Conservation (phyloP, 1,139 yeast genomes). For the Pichia sorboxylosa region DNA sequence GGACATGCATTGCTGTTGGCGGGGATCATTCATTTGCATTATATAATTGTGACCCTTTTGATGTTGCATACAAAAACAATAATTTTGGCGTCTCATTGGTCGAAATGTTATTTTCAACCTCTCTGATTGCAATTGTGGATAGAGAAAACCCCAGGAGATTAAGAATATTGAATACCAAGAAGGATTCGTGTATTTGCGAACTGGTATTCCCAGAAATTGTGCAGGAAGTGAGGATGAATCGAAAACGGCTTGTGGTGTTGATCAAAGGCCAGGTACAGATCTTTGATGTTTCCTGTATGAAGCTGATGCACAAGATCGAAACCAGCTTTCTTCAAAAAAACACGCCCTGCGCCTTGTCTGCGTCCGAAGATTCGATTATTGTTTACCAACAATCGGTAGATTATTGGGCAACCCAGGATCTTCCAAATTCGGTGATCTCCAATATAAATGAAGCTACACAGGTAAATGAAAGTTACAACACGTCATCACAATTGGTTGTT, state of each 20-base stretch:
- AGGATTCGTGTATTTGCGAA: conserved; percentile 50
- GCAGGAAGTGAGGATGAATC: conserved; percentile 65
- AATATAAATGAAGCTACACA: not conserved
- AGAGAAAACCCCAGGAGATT: conserved; percentile 36
- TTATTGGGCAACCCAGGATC: not conserved
- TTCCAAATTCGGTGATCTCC: not conserved
- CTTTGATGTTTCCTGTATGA: conserved; percentile 83
- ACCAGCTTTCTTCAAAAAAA: not conserved
- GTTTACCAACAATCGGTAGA: conserved; percentile 25
- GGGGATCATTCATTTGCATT: conserved; percentile 30
- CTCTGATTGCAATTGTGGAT: conserved; percentile 65
- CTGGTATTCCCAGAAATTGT: conserved; percentile 81
- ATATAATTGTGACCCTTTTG: conserved; percentile 84
- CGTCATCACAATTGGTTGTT: no score
- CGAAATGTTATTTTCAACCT: conserved; percentile 87
- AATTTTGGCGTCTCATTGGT: conserved; percentile 60
- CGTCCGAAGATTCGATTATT: conserved; percentile 38
- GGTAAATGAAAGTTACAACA: not conserved
- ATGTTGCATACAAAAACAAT: conserved; percentile 45
- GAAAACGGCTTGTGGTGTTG: conserved; percentile 61
- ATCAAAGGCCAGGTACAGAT: conserved; percentile 79
- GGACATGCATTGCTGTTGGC: not conserved
- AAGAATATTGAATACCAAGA: conserved; percentile 47
- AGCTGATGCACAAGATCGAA: conserved; percentile 76
- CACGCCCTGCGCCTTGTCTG: conserved; percentile 18